These are phyloP conservation scores for Trichosporon faecale DNA, from an alignment of 1,284 basidiomycete genomes.

Conservation along the genomic window DNA sequence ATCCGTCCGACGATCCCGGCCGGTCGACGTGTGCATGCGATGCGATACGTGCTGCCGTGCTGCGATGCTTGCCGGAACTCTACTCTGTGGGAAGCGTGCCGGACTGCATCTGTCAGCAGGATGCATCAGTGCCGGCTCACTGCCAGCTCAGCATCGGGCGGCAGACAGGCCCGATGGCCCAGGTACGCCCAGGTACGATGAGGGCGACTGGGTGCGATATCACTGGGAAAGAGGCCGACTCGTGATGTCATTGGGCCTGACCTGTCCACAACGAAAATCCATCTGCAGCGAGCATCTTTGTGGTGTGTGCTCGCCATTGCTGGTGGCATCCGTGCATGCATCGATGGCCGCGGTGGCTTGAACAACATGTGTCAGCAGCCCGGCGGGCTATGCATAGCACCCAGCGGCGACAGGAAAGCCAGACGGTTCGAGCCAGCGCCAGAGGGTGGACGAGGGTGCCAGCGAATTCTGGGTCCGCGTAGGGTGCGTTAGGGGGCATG, in stretches of 20 bases:
- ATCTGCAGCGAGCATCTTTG: neutral
- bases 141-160: no score
- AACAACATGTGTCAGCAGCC: neutral
- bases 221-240: slow-evolving; percentile 1
- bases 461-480: neutral
- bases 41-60: neutral
- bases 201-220: neutral
- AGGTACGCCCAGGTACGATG: neutral
- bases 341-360: neutral
- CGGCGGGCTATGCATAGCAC: neutral
- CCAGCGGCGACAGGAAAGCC: neutral
- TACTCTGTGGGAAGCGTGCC: no score
- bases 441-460: neutral
- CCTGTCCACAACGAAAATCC: neutral
- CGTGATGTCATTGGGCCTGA: slow-evolving; percentile 6
- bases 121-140: no score
- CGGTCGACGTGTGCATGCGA: neutral
- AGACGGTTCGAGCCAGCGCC: neutral
- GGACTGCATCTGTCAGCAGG: no score
- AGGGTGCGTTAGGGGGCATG: neutral
- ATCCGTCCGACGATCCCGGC: neutral
- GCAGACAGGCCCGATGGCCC: no score
- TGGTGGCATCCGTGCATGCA: neutral
- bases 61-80: neutral
- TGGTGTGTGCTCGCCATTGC: neutral